Evolutionary conservation across 176 grass and related monocot species (phyloP), one percentile per base, ranked within the genome.

Genomic region (Ensete glaucum): DNA sequence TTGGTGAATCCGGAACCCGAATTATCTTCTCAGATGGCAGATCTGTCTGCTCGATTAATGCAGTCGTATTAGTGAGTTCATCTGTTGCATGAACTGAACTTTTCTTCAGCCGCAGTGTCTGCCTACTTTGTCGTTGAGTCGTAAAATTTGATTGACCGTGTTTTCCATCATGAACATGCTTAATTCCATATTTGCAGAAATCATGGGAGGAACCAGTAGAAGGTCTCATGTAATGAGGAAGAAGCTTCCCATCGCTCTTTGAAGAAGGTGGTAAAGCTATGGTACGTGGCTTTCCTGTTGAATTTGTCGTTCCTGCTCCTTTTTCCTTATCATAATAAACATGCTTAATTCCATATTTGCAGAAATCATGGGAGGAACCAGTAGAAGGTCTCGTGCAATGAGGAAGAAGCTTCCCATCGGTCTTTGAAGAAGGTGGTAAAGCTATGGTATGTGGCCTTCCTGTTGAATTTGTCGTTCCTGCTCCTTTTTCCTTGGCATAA

Each of bases 291-390:
- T 17, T 49, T 50, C 16, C 74, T 73, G 56, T 7, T 58, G 80
- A 57, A 43, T 5, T 43, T 43, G 34, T 6, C 6, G 34, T 43
- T 43, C 0, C 34, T 6, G 15, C 27, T 58, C 0, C 5, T 4
- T 43, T 15, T 64, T 64, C 82, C 82, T 43, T 43, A 53, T 20
- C 25, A 8, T 67, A 56, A 8, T 67, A 56, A 67, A 75, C 84
- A 73, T 91, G 88, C n/a, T 81, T 67, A 19, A 50, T 60, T 52
- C 90, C 95, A 69, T 64, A 93, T 81, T 93, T 98, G 76, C 95
- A 98, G 23, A 66, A 75, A 56, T 93, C 88, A 78, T 98, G 95
- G 74, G 90, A 98, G 71, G 95, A 98, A 73, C 78, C 77, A 27
- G 69, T 79, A 29, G 90, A 78, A n/a, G 84, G 34, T 82, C 89